Base-by-base conservation (phyloP, 2,329 filamentous ascomycete species). In the Botrytis tulipae region DNA sequence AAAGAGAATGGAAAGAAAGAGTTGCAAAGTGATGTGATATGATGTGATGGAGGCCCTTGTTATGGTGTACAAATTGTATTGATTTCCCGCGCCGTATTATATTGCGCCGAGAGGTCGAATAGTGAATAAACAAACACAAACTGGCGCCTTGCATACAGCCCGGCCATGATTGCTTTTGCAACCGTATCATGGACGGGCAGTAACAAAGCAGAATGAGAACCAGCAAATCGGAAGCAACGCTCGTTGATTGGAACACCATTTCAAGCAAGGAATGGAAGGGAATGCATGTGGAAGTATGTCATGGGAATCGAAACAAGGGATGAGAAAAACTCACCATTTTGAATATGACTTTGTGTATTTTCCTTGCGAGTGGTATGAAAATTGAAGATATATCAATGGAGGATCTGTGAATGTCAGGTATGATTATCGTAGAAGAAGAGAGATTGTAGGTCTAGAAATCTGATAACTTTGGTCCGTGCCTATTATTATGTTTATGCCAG, bases 221-320 rank as follows among this genome's bases (percentile, higher is more conserved):
- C 32, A 54, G 48, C 32, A 51, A 69, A 69, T 70, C 40, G 51
- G 67, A 32, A 69, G 54, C 18, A 32, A 46, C 51, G 51, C 51
- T 29, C n/a, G 29, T 68, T 46, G 20, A 46, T 46, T 8, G 44
- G 32, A 54, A 40, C 51, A 29, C 51, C n/a, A 54, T 25, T 29
- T 29, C 44, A 68, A 40, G 65, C 54, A 70, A 70, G 67, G 54
- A 46, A 70, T 35, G 54, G 48, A 65, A n/a, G 25, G 59, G 59
- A 44, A 51, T 40, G 22, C 35, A 66, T 35, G 16, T 18, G 14
- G 62, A 44, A 44, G 42, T n/a, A 35, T 66, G 44, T 22, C 44
- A 46, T n/a, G 22, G 48, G 37, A 44, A 16, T 14, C 14, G 51
- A 18, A 54, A 46, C 59, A 70, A 54, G 67, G 67, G 67, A 59